Evolutionary conservation across 2,329 filamentous ascomycete species (phyloP).

Genomic region (Cyphellophora attinorum): DNA sequence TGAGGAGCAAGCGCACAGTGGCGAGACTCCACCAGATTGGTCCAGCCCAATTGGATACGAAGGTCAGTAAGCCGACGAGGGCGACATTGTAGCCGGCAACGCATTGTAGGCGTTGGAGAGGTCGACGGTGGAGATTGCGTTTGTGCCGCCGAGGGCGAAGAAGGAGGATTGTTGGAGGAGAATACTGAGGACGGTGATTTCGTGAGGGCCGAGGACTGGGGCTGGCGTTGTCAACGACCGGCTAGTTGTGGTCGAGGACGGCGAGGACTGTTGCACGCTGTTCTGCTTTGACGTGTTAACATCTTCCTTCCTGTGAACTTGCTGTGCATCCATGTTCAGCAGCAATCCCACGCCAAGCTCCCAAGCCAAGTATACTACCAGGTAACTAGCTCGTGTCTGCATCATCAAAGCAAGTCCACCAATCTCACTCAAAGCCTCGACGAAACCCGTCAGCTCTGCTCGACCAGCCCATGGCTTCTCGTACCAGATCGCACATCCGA

Average conservation of each 20-base stretch:
- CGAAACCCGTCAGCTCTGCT: background rate
- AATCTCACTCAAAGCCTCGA: slow-evolving; percentile 1
- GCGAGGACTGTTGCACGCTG: too few relatives aligned
- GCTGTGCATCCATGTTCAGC: slow-evolving; percentile 59
- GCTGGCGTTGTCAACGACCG: slow-evolving; percentile 29
- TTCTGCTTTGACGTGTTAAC: too few relatives aligned
- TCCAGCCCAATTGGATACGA: slow-evolving; percentile 83
- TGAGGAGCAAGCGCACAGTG: slow-evolving; percentile 24
- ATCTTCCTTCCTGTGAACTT: too few relatives aligned
- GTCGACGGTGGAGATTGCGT: slow-evolving; percentile 92
- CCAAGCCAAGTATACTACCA: slow-evolving; percentile 76
- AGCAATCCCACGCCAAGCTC: slow-evolving; percentile 83
- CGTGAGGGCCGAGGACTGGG: slow-evolving; percentile 27
- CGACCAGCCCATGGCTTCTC: slow-evolving; percentile 14
- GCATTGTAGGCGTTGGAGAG: slow-evolving; percentile 90
- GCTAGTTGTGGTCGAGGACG: too few relatives aligned
- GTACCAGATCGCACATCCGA: slow-evolving; percentile 14
- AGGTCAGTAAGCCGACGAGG: slow-evolving; percentile 75
- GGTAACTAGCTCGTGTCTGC: slow-evolving; percentile 64
- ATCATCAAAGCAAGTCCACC: slow-evolving; percentile 39
- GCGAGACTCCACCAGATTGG: slow-evolving; percentile 77
- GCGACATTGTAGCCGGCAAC: slow-evolving; percentile 68
- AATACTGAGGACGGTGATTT: slow-evolving; percentile 37
- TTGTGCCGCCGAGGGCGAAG: slow-evolving; percentile 84
- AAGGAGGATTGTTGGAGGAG: slow-evolving; percentile 72